Conservation (phyloP, 2,329 filamentous ascomycete species). For the Aureobasidium leucospermi region DNA sequence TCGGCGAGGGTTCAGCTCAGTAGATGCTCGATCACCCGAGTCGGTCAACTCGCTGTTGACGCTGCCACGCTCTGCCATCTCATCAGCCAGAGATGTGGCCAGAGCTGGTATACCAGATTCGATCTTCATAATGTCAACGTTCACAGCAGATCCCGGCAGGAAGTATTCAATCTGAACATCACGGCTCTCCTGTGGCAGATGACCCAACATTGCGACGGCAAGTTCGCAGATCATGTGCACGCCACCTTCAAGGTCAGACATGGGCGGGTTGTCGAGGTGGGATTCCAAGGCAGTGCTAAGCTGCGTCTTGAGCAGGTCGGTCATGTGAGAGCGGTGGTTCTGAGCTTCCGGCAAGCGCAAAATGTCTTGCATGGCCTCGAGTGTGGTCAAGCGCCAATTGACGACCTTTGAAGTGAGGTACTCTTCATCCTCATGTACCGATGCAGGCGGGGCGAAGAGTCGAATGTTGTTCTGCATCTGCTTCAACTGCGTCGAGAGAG, state of each 20-base stretch:
- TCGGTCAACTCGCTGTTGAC: conserved; percentile 28
- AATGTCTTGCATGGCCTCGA: conserved; percentile 75
- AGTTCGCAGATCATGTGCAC: conserved; percentile 90
- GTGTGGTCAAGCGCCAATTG: conserved; percentile 85
- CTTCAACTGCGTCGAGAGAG: conserved; percentile 73
- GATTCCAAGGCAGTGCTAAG: conserved; percentile 65
- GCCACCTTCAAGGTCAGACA: conserved; percentile 75
- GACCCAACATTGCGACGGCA: conserved; percentile 74
- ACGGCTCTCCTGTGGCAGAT: conserved; percentile 82
- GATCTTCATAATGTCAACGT: conserved; percentile 73
- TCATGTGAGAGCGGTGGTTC: conserved; percentile 56
- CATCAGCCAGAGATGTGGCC: conserved; percentile 34
- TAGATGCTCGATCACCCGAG: conserved; percentile 12
- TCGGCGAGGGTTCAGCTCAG: conserved; percentile 21
- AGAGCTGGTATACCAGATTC: conserved; percentile 52
- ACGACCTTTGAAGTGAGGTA: conserved; percentile 80
- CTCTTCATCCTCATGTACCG: conserved; percentile 80
- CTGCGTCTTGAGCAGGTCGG: conserved; percentile 54
- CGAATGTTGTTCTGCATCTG: conserved; percentile 82
- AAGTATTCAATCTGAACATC: conserved; percentile 87
- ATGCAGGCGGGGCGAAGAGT: conserved; percentile 62
- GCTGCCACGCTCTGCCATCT: conserved; percentile 36
- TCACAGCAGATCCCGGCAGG: conserved; percentile 63
- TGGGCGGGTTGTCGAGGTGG: conserved; percentile 68
- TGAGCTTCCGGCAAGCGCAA: conserved; percentile 59